Percentiles rank a stretch among this genome's conserved stretches.
Conservation (phyloP, 768 basidiomycete genomes). For the Lentinula aciculospora region DNA sequence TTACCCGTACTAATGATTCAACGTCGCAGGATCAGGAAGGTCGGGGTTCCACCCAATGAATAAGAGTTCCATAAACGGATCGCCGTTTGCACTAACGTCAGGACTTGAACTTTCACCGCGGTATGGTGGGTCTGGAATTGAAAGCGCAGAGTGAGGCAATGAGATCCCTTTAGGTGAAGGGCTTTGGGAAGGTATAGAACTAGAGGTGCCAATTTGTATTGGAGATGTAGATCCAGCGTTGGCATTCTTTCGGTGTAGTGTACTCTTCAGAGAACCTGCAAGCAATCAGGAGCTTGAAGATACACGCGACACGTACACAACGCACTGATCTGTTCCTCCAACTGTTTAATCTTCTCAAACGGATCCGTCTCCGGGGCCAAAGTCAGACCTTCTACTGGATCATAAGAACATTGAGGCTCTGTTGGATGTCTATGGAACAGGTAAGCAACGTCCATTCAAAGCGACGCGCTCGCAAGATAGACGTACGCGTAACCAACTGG, state of each 20-base stretch:
- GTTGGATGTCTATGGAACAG: conserved; percentile 59
- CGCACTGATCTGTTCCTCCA: conserved; percentile 76
- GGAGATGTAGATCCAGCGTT: conserved; percentile 27
- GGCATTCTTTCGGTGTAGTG: conserved; percentile 49
- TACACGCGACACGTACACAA: conserved; percentile 9
- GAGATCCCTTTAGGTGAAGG: conserved; percentile 27
- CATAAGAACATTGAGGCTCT: conserved; percentile 81
- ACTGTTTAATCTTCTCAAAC: conserved; percentile 66
- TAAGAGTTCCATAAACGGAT: conserved; percentile 60
- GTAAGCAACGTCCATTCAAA: neutral
- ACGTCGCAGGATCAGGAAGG: conserved; percentile 65
- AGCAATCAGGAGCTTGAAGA: conserved; percentile 5
- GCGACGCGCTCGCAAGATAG: neutral
- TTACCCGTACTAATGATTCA: conserved; percentile 69
- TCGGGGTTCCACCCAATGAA: conserved; percentile 84
- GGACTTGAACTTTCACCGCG: conserved; percentile 47
- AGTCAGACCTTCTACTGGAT: conserved; percentile 77
- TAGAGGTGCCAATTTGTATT: conserved; percentile 12
- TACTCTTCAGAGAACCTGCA: conserved; percentile 57
- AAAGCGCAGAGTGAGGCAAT: conserved; percentile 39
- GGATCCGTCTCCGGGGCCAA: conserved; percentile 77
- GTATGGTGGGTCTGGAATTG: conserved; percentile 32
- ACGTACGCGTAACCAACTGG: conserved; percentile 81
- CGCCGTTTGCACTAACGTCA: conserved; percentile 37
- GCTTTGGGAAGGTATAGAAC: neutral